These are phyloP conservation scores for Pestalotiopsis sp. DNA, from an alignment of 2,329 filamentous ascomycete species.

Conservation along the genomic window DNA sequence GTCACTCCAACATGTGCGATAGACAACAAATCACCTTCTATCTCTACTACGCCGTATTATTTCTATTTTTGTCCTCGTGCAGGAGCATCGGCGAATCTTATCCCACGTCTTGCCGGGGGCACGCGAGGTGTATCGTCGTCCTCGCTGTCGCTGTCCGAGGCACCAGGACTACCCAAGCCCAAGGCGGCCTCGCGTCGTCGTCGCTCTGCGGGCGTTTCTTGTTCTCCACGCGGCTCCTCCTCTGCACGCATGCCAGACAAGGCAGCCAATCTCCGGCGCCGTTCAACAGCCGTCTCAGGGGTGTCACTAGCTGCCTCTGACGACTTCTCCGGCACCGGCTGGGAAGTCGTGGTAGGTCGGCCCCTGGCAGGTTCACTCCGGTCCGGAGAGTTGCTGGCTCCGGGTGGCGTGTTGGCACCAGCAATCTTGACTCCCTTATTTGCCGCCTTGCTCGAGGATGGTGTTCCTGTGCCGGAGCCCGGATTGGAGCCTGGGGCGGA, in stretches of 20 bases:
- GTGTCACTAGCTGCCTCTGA: slow-evolving; percentile 36
- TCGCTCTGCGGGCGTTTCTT: slow-evolving; percentile 75
- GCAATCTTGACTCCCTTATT: slow-evolving; percentile 11
- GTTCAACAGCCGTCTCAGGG: slow-evolving; percentile 71
- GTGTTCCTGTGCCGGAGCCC: slow-evolving; percentile 3
- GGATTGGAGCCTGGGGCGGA: background rate
- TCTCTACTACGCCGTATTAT: background rate
- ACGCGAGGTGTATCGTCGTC: slow-evolving; percentile 61
- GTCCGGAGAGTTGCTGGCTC: background rate
- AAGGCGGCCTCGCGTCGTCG: slow-evolving; percentile 74
- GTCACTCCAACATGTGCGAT: background rate
- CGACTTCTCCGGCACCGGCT: background rate
- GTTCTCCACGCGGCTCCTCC: slow-evolving; percentile 41
- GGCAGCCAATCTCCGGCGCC: slow-evolving; percentile 63
- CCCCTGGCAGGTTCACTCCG: slow-evolving; percentile 3
- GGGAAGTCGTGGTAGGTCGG: background rate
- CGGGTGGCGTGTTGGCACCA: background rate
- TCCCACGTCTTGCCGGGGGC: slow-evolving; percentile 55
- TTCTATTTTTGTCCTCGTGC: slow-evolving; percentile 23
- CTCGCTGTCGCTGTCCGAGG: slow-evolving; percentile 53
- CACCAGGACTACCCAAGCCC: slow-evolving; percentile 52
- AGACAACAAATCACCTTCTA: slow-evolving; percentile 1
- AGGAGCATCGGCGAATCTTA: slow-evolving; percentile 61
- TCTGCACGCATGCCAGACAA: slow-evolving; percentile 47
- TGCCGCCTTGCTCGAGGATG: slow-evolving; percentile 31